A percentile compares a stretch with the other conserved stretches of the same genome.
These are phyloP conservation scores for Puccinia novopanici DNA, from an alignment of 1,284 basidiomycete genomes.

Conservation along the genomic window DNA sequence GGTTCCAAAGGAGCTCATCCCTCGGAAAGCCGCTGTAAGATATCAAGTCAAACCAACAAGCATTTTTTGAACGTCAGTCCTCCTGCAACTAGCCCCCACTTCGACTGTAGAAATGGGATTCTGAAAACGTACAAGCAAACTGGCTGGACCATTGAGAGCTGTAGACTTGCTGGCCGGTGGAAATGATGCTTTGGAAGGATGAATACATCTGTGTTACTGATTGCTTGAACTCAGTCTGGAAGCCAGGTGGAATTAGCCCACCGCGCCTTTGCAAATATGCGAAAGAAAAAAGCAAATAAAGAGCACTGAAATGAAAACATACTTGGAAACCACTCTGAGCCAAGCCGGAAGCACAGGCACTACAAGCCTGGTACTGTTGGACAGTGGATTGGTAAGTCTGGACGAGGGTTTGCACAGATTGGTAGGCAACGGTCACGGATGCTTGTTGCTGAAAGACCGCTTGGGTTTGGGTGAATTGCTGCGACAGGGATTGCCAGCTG, in stretches of 20 bases:
- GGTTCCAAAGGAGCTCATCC: constrained; percentile 19
- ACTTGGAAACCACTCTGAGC: constrained; percentile 3
- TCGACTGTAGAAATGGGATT: too few relatives aligned
- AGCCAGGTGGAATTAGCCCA: too few relatives aligned
- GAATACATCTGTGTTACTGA: background rate
- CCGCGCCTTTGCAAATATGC: too few relatives aligned
- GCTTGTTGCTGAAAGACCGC: constrained; percentile 7
- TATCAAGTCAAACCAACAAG: background rate
- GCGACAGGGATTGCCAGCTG: constrained; percentile 7
- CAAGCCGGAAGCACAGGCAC: background rate
- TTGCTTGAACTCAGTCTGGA: constrained; percentile 6
- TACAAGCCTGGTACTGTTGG: background rate
- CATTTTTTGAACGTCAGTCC: background rate
- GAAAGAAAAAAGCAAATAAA: too few relatives aligned
- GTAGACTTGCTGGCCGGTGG: background rate
- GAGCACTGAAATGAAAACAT: too few relatives aligned
- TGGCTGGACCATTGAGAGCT: background rate
- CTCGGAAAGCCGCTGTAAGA: background rate
- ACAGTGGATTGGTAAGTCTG: constrained; percentile 14
- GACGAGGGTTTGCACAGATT: constrained; percentile 16
- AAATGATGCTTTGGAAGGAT: background rate
- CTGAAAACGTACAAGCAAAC: background rate
- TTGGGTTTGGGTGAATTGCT: constrained; percentile 1
- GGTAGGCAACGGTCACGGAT: background rate
- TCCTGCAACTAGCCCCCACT: background rate